Evolutionary conservation across 441 rosid genomes (phyloP), one percentile per base, ranked within the genome.

Genomic region (Metrosideros polymorpha): DNA sequence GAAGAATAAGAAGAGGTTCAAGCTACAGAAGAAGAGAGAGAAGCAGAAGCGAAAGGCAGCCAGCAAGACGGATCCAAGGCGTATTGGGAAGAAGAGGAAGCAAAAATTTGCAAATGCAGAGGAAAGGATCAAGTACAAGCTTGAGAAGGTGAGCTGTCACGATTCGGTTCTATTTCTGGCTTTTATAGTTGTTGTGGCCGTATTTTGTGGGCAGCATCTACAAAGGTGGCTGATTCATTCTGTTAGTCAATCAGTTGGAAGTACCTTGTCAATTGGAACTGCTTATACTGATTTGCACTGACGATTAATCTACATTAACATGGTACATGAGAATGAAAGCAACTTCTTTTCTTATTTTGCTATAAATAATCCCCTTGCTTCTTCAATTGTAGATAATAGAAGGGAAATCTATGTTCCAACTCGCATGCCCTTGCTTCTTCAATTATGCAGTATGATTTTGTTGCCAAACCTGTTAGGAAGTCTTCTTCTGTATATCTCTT

Each of bases 31-130:
- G 82, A 98, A 92, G 93, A 93, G 92, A 89, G 98, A 95, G 85
- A 96, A 95, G 89, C 92, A 95, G 85, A 94, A 92, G 87, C 91
- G 98, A 61, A 98, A 92, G 87, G 96, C 96, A 13, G 98, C 98
- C 57, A 96, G 95, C 87, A 94, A 88, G 92, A 96, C 82, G 89
- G 97, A 94, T 89, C 99, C 99, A 0, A 92, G 99, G 14, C 84
- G 90, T 85, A 94, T 98, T 53, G 94, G 95, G 87, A 95, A 91
- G 89, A 91, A 83, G 85, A 90, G 59, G 89, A 91, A 90, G 84
- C 87, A 84, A 89, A 96, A 91, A 87, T 96, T 95, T 92, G 93
- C 92, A 25, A 94, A 89, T 92, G 94, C 93, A 35, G 99, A 92
- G 89, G 98, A 98, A 89, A 93, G 93, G 90, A 90, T 96, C 51